Percentiles rank a stretch among this genome's conserved stretches.
Evolutionary conservation across 441 rosid genomes (phyloP).

Genomic region (Eutrema salsugineum): DNA sequence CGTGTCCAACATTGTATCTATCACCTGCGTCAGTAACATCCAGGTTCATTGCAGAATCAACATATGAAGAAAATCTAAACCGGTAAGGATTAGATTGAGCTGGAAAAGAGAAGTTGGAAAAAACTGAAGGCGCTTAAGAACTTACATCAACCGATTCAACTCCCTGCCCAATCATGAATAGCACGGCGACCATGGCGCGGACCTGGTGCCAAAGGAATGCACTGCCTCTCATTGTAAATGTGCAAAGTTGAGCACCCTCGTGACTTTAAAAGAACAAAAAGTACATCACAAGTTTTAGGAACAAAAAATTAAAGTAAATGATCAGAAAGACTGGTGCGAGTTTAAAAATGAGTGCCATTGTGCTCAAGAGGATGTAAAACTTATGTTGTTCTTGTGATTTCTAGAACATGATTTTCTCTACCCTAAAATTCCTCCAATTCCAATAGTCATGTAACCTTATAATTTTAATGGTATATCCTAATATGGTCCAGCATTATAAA

Average conservation of each 20-base stretch:
- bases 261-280: constrained; percentile 37
- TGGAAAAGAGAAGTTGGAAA: neutral
- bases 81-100: neutral
- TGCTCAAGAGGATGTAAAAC: neutral
- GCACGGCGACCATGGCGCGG: constrained; percentile 87
- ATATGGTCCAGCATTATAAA: neutral
- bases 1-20: constrained; percentile 69
- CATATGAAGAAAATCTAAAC: neutral
- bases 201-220: constrained; percentile 97
- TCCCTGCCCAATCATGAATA: constrained; percentile 91
- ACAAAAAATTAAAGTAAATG: neutral
- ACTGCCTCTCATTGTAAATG: constrained; percentile 72
- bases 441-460: neutral
- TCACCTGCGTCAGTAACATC: constrained; percentile 43
- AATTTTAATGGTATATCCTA: neutral
- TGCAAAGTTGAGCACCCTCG: constrained; percentile 62
- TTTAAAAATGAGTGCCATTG: neutral
- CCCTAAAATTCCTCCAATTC: neutral
- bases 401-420: neutral
- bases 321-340: neutral
- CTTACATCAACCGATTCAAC: constrained; percentile 75
- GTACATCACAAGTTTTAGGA: neutral
- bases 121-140: constrained; percentile 19
- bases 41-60: neutral
- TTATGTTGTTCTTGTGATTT: neutral